A percentile compares a stretch with the other conserved stretches of the same genome.
Conservation (phyloP, 1,139 yeast genomes). For the Kodamaea anthophila region DNA sequence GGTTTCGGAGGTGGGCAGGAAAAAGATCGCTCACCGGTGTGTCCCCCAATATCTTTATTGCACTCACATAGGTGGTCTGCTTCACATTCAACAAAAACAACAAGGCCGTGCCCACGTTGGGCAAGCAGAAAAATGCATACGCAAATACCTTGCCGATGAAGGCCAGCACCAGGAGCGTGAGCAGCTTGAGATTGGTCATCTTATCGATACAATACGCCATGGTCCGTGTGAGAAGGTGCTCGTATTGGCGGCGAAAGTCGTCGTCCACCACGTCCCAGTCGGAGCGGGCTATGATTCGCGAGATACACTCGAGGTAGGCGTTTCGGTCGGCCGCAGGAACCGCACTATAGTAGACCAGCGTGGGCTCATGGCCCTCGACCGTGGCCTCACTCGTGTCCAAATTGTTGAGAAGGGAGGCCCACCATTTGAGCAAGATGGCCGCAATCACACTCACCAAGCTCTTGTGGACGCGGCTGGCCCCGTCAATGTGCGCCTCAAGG, state of each 20-base stretch:
- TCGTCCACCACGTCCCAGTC: slow-evolving; percentile 49
- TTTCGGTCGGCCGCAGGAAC: slow-evolving; percentile 47
- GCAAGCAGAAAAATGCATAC: slow-evolving; percentile 53
- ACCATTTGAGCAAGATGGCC: slow-evolving; percentile 55
- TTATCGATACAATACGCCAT: slow-evolving; percentile 50
- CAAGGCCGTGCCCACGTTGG: slow-evolving; percentile 57
- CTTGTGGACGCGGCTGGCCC: slow-evolving; percentile 22
- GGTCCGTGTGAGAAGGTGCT: slow-evolving; percentile 43
- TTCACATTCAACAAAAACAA: slow-evolving; percentile 57
- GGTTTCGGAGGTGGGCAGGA: slow-evolving; percentile 33
- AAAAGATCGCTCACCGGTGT: slow-evolving; percentile 17
- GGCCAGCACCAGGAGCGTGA: slow-evolving; percentile 59
- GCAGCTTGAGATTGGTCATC: slow-evolving; percentile 44
- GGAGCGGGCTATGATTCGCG: slow-evolving; percentile 54
- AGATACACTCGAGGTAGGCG: slow-evolving; percentile 69
- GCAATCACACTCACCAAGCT: slow-evolving; percentile 32
- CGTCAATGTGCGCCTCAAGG: slow-evolving; percentile 19
- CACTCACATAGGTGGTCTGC: slow-evolving; percentile 25
- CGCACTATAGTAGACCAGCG: slow-evolving; percentile 6
- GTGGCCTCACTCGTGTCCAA: slow-evolving; percentile 6
- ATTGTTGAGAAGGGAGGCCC: slow-evolving; percentile 49
- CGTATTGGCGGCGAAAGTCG: slow-evolving; percentile 21
- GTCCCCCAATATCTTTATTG: background rate
- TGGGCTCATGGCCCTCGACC: slow-evolving; percentile 1
- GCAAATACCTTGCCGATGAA: slow-evolving; percentile 81